phyloP scores from a whole-genome alignment of 169 alveolate species.

The Plasmodium gonderi region DNA sequence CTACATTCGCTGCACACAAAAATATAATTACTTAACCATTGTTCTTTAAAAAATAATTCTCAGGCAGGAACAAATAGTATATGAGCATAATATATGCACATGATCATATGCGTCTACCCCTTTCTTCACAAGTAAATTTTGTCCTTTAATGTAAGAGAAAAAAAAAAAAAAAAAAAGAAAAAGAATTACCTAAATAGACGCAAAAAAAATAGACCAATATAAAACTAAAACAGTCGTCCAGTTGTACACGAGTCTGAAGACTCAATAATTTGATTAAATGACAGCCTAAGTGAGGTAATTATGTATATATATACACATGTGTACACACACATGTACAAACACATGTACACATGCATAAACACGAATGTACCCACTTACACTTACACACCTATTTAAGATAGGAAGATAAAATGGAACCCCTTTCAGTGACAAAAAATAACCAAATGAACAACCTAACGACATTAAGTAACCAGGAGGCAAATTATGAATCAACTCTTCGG shows the following conservation, averaged over 20 bases:
- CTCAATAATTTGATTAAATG: neutral
- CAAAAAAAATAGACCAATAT: neutral
- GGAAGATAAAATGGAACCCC: conserved; percentile 20
- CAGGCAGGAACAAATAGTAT: neutral
- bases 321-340: neutral
- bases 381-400: too few species aligned
- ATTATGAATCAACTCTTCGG: neutral
- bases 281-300: neutral
- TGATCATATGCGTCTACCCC: neutral
- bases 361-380: too few species aligned
- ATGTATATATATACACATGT: neutral
- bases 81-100: neutral
- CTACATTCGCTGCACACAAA: neutral
- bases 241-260: neutral
- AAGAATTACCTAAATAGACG: neutral
- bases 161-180: neutral
- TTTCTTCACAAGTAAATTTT: neutral
- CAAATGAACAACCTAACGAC: neutral
- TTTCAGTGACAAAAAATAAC: conserved; percentile 20
- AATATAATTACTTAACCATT: neutral
- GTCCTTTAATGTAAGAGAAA: neutral
- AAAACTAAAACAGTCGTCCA: neutral
- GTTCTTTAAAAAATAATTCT: neutral
- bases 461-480: conserved; percentile 1
- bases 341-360: too few species aligned